Base-by-base conservation (phyloP, 768 basidiomycete genomes). In the Agaricus blazei region DNA sequence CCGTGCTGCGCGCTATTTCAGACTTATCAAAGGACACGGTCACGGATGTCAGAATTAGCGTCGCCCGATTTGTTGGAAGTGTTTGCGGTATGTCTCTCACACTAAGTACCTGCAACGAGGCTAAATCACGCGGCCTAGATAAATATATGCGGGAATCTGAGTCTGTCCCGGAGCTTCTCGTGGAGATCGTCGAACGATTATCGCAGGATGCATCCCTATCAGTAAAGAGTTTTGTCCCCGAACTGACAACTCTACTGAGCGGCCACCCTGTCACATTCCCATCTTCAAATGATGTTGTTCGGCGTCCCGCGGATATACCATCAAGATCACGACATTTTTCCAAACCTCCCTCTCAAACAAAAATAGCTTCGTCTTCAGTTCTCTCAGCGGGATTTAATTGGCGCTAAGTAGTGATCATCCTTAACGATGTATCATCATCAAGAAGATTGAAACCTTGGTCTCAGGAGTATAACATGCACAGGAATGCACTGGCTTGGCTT, bases 41-140 rank as follows among this genome's bases (percentile, higher is more conserved):
- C 11, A 76, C 89, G 49, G 93, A 92, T 58, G 93, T 97, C 34
- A 80, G 93, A 45, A 92, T 97, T 54, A 88, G 84, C 6, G 77
- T 93, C 2, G 87, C 94, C n/a, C 80, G 93, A 48, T 78, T 92
- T 45, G 69, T 85, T 41, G 82, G 82, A 48, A 62, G 69, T 47
- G 66, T 84, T 28, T 75, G 71, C 60, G 78, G 88, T 88, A 69
- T 65, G 82, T 73, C 31, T 54, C 41, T 19, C 29, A 50, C 57
- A 52, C 23, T 12, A 36, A 45, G 52, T 11, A 24, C 19, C 14
- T 54, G 42, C 54, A 46, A 28, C 48, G 58, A 52, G 55, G 48
- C 43, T 52, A 52, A 58, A 58, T 40, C n/a, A 34, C 26, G 5
- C 8, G n/a, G 15, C 19, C 24, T 60, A 76, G 74, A 66, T 24